phyloP scores from a whole-genome alignment of 2,329 filamentous ascomycete genomes.

The Periconia sp. region DNA sequence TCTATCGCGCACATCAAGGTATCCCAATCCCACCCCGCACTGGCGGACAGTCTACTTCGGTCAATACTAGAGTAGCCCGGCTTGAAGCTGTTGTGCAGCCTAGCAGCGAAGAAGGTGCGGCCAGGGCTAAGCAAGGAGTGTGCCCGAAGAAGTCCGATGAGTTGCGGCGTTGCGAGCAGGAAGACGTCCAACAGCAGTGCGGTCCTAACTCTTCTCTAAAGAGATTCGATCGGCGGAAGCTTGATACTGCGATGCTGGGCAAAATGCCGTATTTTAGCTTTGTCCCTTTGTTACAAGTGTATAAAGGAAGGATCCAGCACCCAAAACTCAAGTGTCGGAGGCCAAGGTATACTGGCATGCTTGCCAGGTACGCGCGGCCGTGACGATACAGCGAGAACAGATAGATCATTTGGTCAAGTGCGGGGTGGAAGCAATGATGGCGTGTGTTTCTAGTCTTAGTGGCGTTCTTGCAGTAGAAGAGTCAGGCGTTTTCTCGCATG shows the following conservation, averaged over 20 bases:
- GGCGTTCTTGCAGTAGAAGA: no score
- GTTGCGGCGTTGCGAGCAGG: neutral
- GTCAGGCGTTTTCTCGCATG: no score
- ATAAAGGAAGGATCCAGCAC: conserved; percentile 22
- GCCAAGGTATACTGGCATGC: conserved; percentile 29
- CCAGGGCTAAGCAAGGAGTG: no score
- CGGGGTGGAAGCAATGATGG: no score
- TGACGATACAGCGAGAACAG: no score
- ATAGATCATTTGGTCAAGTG: no score
- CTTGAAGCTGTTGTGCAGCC: neutral
- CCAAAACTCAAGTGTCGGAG: conserved; percentile 21
- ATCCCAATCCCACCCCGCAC: conserved; percentile 13
- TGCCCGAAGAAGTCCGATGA: neutral
- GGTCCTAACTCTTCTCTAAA: conserved; percentile 37
- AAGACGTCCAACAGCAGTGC: conserved; percentile 11
- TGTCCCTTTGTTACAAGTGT: conserved; percentile 28
- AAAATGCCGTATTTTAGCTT: conserved; percentile 32
- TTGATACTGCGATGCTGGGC: conserved; percentile 29
- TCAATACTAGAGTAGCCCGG: neutral
- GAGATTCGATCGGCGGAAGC: conserved; percentile 22
- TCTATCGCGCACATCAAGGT: conserved; percentile 20
- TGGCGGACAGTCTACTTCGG: neutral
- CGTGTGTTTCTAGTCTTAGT: no score
- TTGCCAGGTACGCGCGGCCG: conserved; percentile 24
- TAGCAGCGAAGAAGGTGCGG: no score